Base-by-base conservation (phyloP, 2,329 filamentous ascomycete genomes). In the Fusarium acutatum region DNA sequence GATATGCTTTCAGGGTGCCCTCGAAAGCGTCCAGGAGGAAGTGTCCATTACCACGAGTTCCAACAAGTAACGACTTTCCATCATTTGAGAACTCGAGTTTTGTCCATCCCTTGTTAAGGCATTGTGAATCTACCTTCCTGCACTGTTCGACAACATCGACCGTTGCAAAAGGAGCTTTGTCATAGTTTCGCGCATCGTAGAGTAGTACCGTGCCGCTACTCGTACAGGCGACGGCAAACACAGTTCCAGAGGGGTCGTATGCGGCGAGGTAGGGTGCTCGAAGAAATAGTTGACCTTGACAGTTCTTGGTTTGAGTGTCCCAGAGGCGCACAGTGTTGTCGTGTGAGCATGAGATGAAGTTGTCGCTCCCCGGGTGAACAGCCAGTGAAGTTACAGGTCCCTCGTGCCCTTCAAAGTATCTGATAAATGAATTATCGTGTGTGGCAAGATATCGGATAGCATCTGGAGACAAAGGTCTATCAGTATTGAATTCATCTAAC, bases 11-110 rank as follows among this genome's bases (percentile, higher is more conserved):
- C 28, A 98, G 82, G 12, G 87, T 88, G 43, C 96, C 96, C 46
- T 94, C 91, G 80, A 98, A 98, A 3, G 96, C 94, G 80, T 99
- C 96, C n/a, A 99, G 86, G 6, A 99, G 85, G 79, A 96, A 97
- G 82, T 99, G 96, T 1, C 95, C 94, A 58, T 88, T 88, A 12
- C 93, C 94, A 54, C 92, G 94, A 5, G 96, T 98, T 20, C 93
- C 94, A 24, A 99, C 82, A 10, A 99, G 87, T 53, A 99, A 83
- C 68, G 90, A 90, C 79, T 97, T 97, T 24, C 96, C 96, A 78
- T 99, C 96, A 78, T 99, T 99, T 65, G 94, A 96, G 80, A 99
- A 98, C 78, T 97, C 95, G 46, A 99, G 87, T 76, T 93, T 95
- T 4, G 94, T 96, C 96, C 96, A 99, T 17, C 92, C 92, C 59